A percentile compares a stretch with the other conserved stretches of the same genome.
phyloP scores from a whole-genome alignment of 306 rosid species.

The Chamaecrista fasciculata region DNA sequence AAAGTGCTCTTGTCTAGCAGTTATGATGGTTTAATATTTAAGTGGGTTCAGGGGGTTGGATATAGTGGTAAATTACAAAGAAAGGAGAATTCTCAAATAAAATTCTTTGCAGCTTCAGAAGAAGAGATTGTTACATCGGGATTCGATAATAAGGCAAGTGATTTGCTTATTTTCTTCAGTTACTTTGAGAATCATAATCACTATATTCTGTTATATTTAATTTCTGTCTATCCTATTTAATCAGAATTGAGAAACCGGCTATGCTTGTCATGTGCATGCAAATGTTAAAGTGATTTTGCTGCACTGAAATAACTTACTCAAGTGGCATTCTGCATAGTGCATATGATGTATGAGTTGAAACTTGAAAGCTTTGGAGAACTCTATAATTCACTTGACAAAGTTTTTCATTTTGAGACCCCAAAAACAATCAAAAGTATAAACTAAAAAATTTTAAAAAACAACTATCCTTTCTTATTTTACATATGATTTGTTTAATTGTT shows the following conservation, averaged over 20 bases:
- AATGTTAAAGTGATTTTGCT: not conserved
- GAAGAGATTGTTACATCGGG: slow-evolving; percentile 81
- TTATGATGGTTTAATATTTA: slow-evolving; percentile 86
- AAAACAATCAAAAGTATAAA: not conserved
- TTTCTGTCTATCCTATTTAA: slow-evolving; percentile 9
- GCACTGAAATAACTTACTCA: not conserved
- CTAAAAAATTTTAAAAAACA: not conserved
- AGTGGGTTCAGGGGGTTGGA: slow-evolving; percentile 92
- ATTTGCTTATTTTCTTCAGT: slow-evolving; percentile 17
- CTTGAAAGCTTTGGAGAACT: not conserved
- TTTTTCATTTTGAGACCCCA: slow-evolving; percentile 3
- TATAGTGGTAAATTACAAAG: slow-evolving; percentile 79
- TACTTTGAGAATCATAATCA: slow-evolving; percentile 21
- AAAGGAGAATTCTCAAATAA: slow-evolving; percentile 82
- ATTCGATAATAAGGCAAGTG: slow-evolving; percentile 77
- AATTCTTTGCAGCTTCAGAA: slow-evolving; percentile 73
- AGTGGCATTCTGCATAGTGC: not conserved
- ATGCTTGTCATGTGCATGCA: slow-evolving; percentile 17
- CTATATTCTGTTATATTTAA: not conserved
- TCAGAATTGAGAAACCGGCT: not conserved
- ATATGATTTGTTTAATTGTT: not conserved
- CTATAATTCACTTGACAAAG: not conserved
- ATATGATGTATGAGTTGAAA: not conserved
- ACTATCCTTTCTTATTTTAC: not conserved
- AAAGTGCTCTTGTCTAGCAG: slow-evolving; percentile 77